Conservation (phyloP, 1,139 yeast species). For the Kodamaea suecica region DNA sequence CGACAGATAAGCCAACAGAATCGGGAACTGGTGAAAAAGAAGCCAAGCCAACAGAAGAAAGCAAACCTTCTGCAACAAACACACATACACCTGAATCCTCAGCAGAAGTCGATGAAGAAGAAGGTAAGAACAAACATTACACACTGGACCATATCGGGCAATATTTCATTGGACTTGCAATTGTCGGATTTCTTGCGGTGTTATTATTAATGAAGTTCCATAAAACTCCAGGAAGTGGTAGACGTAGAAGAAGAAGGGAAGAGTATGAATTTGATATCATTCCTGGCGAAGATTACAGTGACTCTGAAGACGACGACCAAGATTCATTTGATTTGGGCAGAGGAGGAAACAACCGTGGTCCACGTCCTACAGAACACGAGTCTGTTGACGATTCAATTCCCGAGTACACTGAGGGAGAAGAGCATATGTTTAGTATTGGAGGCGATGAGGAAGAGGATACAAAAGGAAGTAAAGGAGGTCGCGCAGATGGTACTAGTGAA, state of each 20-base stretch:
- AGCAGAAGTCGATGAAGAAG: conserved; percentile 17
- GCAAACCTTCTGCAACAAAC: conserved; percentile 1
- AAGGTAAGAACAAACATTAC: conserved; percentile 30
- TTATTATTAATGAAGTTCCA: conserved; percentile 53
- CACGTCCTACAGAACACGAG: conserved; percentile 10
- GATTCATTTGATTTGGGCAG: conserved; percentile 19
- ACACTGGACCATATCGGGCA: conserved; percentile 46
- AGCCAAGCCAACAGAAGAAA: not conserved
- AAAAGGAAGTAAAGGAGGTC: conserved; percentile 2
- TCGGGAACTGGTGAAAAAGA: conserved; percentile 2
- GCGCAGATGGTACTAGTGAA: no score
- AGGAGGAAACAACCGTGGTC: no score
- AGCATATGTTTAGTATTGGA: conserved; percentile 40
- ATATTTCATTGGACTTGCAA: conserved; percentile 58
- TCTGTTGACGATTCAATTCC: conserved; percentile 12
- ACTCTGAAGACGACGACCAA: conserved; percentile 19
- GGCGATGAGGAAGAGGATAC: conserved; percentile 9
- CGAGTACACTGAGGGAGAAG: conserved; percentile 37
- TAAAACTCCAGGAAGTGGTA: conserved; percentile 45
- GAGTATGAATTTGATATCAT: conserved; percentile 79
- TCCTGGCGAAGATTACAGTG: conserved; percentile 58
- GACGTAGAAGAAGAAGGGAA: conserved; percentile 64
- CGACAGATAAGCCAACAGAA: not conserved
- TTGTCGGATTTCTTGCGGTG: conserved; percentile 56
- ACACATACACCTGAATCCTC: not conserved